Conservation (phyloP, 2,329 filamentous ascomycete species). For the Verticillium zaregamsianum region DNA sequence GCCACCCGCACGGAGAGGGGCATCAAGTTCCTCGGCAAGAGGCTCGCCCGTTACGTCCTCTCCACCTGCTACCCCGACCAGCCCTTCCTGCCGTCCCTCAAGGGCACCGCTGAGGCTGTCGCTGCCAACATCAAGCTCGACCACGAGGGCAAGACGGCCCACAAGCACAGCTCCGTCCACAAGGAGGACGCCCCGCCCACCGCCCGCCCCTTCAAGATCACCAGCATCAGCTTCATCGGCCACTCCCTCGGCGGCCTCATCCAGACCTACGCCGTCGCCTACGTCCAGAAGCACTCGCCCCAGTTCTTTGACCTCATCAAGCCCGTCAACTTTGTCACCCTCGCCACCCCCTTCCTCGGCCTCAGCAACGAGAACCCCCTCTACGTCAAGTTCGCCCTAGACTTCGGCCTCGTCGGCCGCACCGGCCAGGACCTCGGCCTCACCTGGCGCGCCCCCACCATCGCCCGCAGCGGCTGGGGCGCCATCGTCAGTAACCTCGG, state of each 20-base stretch:
- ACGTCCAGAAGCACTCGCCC: conserved; percentile 94
- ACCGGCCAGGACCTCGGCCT: conserved; percentile 93
- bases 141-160: conserved; percentile 34
- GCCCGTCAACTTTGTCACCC: conserved; percentile 84
- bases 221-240: conserved; percentile 90
- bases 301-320: conserved; percentile 82
- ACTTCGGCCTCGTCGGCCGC: conserved; percentile 93
- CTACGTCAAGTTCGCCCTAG: conserved; percentile 94
- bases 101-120: conserved; percentile 39
- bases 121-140: conserved; percentile 24
- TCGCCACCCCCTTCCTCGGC: conserved; percentile 85
- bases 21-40: conserved; percentile 95
- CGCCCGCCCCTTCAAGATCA: conserved; percentile 71
- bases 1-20: conserved; percentile 87
- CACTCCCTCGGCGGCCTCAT: conserved; percentile 88
- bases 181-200: conserved; percentile 26
- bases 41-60: conserved; percentile 86
- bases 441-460: conserved; percentile 86
- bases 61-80: conserved; percentile 92
- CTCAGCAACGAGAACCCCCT: conserved; percentile 96
- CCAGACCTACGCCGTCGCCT: conserved; percentile 92
- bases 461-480: conserved; percentile 82
- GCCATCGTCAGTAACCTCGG: conserved; percentile 80
- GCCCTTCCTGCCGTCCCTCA: conserved; percentile 68
- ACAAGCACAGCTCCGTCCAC: conserved; percentile 60